Base-by-base conservation (phyloP, 805 yeast species). In the Naumovozyma baii region DNA sequence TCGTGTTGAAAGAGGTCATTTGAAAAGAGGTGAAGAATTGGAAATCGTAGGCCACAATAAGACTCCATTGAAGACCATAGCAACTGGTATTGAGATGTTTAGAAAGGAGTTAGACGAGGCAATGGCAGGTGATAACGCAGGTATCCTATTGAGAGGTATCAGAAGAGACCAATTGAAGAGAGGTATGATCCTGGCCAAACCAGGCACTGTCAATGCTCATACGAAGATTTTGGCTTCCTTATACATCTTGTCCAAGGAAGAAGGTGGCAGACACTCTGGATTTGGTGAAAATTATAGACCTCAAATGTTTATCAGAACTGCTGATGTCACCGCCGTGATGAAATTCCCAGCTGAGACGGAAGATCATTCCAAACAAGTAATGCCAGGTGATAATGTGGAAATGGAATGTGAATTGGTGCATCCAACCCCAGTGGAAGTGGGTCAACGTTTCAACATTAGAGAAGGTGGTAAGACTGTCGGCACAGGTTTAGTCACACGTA, bases 401-500 rank as follows among this genome's bases (percentile, higher is more conserved):
- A 85, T 92, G 95, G 79, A 78, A 60, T 84, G 90, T 63, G 83
- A 82, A 63, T 74, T 90, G 62, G 80, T 83, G 49, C 84, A 77
- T 71, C 92, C 95, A 64, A 84, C 94, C 53, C 94, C 97, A 46
- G 60, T 92, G 49, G 98, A 92, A 75, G 80, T 82, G 57, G 94
- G 94, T 66, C 96, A 88, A 75, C 84, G 97, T 72, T 92, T 92
- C 83, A 92, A 92, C 80, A 76, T 92, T 66, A 92, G 98, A 80
- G 98, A 92, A 74, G 96, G 97, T 72, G 96, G 96, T 66, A 84
- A 83, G 73, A 92, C 98, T 51, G 96, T 92, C 52, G 98, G 96
- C 69, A 92, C 98, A 52, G 98, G 98, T 74, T 73, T 92, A 73
- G 78, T 92, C 57, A 92, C 98, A 58, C 81, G 95, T 69, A 80